Evolutionary conservation across 2,329 filamentous ascomycete genomes (phyloP).

Genomic region (Thermomyces lanuginosus): DNA sequence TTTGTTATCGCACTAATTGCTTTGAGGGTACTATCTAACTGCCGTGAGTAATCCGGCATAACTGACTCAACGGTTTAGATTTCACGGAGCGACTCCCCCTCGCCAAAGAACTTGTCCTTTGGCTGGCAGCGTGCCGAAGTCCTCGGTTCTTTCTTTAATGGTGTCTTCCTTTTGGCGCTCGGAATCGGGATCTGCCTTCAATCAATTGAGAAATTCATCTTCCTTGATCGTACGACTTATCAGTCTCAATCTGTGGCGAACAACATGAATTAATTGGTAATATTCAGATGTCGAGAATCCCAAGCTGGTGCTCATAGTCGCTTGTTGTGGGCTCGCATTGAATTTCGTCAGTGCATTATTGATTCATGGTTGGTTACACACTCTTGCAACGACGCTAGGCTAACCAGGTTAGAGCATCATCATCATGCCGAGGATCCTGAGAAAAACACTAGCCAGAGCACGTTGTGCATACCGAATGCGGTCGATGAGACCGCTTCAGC

Average conservation of each 20-base stretch:
- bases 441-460: constrained; percentile 3
- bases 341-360: constrained; percentile 52
- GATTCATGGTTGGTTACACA: constrained; percentile 41
- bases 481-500: too few relatives aligned
- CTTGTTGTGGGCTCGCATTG: constrained; percentile 47
- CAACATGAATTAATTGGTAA: constrained; percentile 4
- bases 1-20: constrained; percentile 52
- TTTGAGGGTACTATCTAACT: constrained; percentile 44
- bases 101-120: constrained; percentile 41
- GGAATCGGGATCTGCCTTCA: constrained; percentile 59
- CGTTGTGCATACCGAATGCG: neutral
- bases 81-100: neutral
- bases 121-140: constrained; percentile 64
- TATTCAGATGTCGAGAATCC: constrained; percentile 47
- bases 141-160: constrained; percentile 67
- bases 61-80: constrained; percentile 44
- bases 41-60: constrained; percentile 26
- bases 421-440: neutral
- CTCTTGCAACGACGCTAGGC: too few relatives aligned
- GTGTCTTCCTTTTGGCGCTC: constrained; percentile 54
- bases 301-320: constrained; percentile 51
- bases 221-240: constrained; percentile 3
- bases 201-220: constrained; percentile 43
- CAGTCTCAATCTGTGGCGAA: neutral
- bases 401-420: too few relatives aligned